These are phyloP conservation scores for Fusarium phyllophilum DNA, from an alignment of 2,329 filamentous ascomycete genomes.

Conservation along the genomic window DNA sequence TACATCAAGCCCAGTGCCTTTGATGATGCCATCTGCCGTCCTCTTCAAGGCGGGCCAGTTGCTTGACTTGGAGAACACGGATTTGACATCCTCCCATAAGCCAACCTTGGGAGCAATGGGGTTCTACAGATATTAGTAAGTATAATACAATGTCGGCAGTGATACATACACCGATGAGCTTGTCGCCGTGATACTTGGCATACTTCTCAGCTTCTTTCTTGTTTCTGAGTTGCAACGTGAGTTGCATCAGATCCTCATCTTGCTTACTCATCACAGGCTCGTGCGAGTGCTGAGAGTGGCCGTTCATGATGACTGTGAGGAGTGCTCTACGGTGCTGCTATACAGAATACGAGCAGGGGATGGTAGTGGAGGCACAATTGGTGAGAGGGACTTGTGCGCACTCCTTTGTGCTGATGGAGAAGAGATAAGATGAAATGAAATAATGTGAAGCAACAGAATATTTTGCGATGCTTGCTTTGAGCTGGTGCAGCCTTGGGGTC, in stretches of 20 bases:
- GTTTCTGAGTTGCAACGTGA: constrained; percentile 8
- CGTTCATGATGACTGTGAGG: neutral
- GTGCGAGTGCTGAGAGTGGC: neutral
- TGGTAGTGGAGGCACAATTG: no score
- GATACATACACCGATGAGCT: constrained; percentile 7
- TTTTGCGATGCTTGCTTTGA: neutral
- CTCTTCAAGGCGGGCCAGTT: neutral
- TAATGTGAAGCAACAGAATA: neutral
- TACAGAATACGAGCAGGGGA: neutral
- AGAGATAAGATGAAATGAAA: neutral
- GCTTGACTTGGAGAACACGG: neutral
- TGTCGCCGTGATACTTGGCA: constrained; percentile 17
- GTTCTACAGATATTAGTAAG: neutral
- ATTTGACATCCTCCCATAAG: neutral
- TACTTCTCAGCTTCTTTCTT: constrained; percentile 2
- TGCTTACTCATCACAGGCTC: neutral
- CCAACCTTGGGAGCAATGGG: neutral
- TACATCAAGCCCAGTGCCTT: neutral
- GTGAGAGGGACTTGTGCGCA: neutral
- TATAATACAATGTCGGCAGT: neutral
- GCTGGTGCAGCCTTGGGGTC: neutral
- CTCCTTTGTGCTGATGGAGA: neutral
- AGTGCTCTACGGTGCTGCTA: neutral
- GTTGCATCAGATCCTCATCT: constrained; percentile 8
- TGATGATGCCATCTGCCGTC: neutral